Evolutionary conservation across 306 rosid genomes (phyloP), one percentile per base, ranked within the genome.

Genomic region (Betula pendula): DNA sequence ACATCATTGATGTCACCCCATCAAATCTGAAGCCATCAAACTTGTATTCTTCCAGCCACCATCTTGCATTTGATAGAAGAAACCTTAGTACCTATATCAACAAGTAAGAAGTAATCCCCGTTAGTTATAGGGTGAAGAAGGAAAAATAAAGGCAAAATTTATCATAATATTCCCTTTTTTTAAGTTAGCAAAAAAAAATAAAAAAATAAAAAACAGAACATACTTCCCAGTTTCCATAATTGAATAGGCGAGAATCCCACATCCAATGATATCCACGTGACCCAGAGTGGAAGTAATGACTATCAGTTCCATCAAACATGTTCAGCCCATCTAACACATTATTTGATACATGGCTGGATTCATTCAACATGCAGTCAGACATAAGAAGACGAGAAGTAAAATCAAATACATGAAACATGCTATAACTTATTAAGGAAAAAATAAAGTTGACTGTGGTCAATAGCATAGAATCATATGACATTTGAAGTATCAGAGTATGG

Each of bases 141-240:
- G 78, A 67, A 53, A 65, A 50, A 27, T 8, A 51, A 60, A 58
- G 38, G 72, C 24, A 78, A 63, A 74, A 50, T 51, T 11, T 51
- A 53, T 50, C 77, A 72, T 13, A 72, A 60, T 66, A 53, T 53
- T 62, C 47, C 25, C 25, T 53, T 27, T 29, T 58, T 14, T 22
- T 24, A 76, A 67, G 71, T 72, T 48, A 70, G 44, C 22, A 24
- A 68, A 68, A 75, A 80, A 69, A 38, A 38, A 6, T 19, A 24
- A 68, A 68, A 75, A 80, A 69, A 38, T 5, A 6, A 38, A 38
- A 6, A 38, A 29, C 33, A 76, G 68, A 62, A 75, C 93, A 69
- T 88, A 96, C 99, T 91, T 96, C 99, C 99, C 99, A 96, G 86
- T 94, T 92, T 89, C 98, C 99, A 81, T 96, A 96, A 82, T 96